A percentile compares a stretch with the other conserved stretches of the same genome.
Evolutionary conservation across 768 basidiomycete species (phyloP).

Genomic region (Tulasnella sp.): DNA sequence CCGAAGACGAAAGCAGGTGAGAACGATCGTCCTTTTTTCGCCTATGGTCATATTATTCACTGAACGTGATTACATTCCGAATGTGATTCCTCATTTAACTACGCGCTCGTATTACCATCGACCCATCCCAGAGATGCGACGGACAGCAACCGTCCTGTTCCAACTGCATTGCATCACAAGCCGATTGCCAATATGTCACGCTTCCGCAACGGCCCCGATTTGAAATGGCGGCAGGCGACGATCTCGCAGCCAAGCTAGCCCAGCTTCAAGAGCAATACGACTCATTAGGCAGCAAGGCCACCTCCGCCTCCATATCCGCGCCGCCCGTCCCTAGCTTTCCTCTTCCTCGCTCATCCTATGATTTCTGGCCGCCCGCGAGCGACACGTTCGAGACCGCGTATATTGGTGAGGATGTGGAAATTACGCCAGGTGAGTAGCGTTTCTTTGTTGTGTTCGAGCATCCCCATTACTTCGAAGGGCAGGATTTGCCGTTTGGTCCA

Average conservation of each 20-base stretch:
- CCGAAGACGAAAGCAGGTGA: slow-evolving; percentile 18
- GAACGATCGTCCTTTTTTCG: no score
- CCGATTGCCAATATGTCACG: neutral
- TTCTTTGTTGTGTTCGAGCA: neutral
- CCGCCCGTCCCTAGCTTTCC: neutral
- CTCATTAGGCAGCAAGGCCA: neutral
- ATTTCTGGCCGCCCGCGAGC: neutral
- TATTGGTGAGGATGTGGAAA: neutral
- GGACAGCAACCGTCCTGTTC: slow-evolving; percentile 16
- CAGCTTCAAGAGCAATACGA: neutral
- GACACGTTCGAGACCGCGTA: neutral
- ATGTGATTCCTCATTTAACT: neutral
- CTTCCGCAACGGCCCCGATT: neutral
- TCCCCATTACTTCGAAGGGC: neutral
- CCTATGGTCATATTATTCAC: neutral
- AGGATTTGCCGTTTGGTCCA: neutral
- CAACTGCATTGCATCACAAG: neutral
- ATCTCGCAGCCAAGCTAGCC: neutral
- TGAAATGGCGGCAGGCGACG: neutral
- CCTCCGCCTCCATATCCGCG: neutral
- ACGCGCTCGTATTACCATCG: neutral
- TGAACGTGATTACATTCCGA: no score
- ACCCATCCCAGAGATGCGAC: neutral
- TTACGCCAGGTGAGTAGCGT: neutral
- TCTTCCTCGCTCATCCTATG: neutral